These are phyloP conservation scores for Solanum chiquidenum DNA, from an alignment of 257 asterid genomes.

Conservation along the genomic window DNA sequence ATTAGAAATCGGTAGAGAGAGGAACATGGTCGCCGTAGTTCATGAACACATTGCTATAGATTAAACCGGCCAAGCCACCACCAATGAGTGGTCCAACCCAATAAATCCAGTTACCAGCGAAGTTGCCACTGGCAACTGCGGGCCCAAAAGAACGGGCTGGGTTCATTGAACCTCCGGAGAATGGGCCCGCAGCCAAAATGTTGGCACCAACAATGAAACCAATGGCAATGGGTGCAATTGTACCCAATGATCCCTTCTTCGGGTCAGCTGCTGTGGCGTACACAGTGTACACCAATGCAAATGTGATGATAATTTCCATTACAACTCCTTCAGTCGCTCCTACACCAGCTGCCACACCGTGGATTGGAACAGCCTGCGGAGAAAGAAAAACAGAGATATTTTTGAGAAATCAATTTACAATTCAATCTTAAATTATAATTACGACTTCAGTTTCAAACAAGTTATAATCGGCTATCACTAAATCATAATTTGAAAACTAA, in stretches of 20 bases:
- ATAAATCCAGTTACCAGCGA: slow-evolving; percentile 58
- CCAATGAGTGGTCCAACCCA: slow-evolving; percentile 92
- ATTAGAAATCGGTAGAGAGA: slow-evolving; percentile 35
- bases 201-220: slow-evolving; percentile 91
- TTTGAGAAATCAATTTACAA: not conserved
- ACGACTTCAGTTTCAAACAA: not conserved
- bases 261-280: slow-evolving; percentile 91
- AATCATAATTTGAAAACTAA: not conserved
- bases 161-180: slow-evolving; percentile 97
- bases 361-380: slow-evolving; percentile 54
- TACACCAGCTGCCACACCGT: slow-evolving; percentile 45
- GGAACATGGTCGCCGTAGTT: slow-evolving; percentile 36
- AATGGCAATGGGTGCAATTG: slow-evolving; percentile 82
- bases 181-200: slow-evolving; percentile 87
- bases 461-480: not conserved
- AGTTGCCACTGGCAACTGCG: slow-evolving; percentile 55
- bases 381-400: not conserved
- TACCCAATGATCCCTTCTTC: slow-evolving; percentile 74
- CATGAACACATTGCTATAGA: slow-evolving; percentile 51
- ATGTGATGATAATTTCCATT: slow-evolving; percentile 71
- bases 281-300: slow-evolving; percentile 81
- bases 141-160: slow-evolving; percentile 93
- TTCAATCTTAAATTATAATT: not conserved
- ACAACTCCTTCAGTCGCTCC: slow-evolving; percentile 62
- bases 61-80: slow-evolving; percentile 71